These are phyloP conservation scores for Pseudopyrenochaeta lycopersici DNA, from an alignment of 2,329 filamentous ascomycete species.

Conservation along the genomic window DNA sequence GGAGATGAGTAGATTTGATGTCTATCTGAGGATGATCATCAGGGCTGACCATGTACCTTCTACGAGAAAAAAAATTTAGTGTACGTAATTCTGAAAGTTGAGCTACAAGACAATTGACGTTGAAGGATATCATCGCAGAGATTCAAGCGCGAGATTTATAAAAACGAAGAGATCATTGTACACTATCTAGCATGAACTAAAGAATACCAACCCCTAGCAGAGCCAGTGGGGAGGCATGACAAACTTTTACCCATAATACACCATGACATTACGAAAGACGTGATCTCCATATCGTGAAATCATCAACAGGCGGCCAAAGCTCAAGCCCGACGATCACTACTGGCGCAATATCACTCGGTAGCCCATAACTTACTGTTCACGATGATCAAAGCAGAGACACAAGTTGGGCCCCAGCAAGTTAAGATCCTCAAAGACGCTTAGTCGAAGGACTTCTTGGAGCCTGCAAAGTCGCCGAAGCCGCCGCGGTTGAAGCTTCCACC, in stretches of 20 bases:
- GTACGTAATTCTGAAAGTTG: too few relatives aligned
- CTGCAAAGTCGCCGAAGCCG: slow-evolving; percentile 74
- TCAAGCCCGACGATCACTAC: slow-evolving; percentile 16
- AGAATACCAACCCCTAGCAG: slow-evolving; percentile 5
- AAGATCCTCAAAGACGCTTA: slow-evolving; percentile 25
- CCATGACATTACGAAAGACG: slow-evolving; percentile 9
- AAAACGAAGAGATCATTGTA: slow-evolving; percentile 11
- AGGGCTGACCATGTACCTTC: too few relatives aligned
- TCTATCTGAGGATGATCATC: too few relatives aligned
- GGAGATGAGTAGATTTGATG: too few relatives aligned
- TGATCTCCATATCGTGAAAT: slow-evolving; percentile 18
- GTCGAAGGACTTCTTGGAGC: slow-evolving; percentile 79
- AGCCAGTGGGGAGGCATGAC: slow-evolving; percentile 7
- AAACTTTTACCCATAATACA: slow-evolving; percentile 25
- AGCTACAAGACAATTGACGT: too few relatives aligned
- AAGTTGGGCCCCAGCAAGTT: slow-evolving; percentile 10
- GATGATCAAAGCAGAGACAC: slow-evolving; percentile 29
- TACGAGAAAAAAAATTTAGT: too few relatives aligned
- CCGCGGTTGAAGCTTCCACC: slow-evolving; percentile 59
- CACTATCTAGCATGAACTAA: slow-evolving; percentile 18
- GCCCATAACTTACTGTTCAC: slow-evolving; percentile 35
- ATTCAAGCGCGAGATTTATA: too few relatives aligned
- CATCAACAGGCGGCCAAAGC: slow-evolving; percentile 15
- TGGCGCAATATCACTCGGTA: slow-evolving; percentile 27
- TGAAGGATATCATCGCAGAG: too few relatives aligned